A percentile compares a stretch with the other conserved stretches of the same genome.
Conservation (phyloP, 306 rosid genomes). For the Nissolia schottii region DNA sequence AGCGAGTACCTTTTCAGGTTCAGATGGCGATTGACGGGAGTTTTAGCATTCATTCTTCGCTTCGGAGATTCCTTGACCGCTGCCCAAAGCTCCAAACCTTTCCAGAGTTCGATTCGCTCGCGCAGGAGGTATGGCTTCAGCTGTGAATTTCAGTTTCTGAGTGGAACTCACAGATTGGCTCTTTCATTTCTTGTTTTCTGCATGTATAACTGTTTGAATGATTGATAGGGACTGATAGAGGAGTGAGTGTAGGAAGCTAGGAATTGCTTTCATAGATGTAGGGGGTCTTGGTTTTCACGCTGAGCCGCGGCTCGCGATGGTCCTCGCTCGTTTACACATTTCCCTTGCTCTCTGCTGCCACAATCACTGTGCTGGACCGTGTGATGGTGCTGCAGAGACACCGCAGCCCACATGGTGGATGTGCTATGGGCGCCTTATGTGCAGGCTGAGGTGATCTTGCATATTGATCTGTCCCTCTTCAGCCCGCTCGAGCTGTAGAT, state of each 20-base stretch:
- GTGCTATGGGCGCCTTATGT: not conserved
- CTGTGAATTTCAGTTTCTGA: not conserved
- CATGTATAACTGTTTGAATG: not conserved
- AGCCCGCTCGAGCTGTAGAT: no score
- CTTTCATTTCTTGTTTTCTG: not conserved
- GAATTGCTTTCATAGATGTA: not conserved
- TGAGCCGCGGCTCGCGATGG: no score
- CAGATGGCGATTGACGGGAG: slow-evolving; percentile 74
- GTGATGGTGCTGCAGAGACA: not conserved
- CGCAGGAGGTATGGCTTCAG: slow-evolving; percentile 35
- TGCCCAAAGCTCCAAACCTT: slow-evolving; percentile 58
- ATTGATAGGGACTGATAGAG: no score
- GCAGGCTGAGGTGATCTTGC: not conserved
- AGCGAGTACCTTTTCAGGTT: slow-evolving; percentile 11
- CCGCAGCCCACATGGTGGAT: not conserved
- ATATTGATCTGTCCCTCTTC: no score
- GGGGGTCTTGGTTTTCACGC: no score
- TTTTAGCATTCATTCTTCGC: slow-evolving; percentile 48
- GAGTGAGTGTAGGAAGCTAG: no score
- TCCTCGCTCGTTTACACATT: no score
- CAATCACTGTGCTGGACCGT: not conserved
- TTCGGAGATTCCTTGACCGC: slow-evolving; percentile 63
- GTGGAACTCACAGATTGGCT: not conserved
- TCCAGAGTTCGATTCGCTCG: slow-evolving; percentile 33
- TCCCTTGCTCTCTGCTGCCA: not conserved